These are phyloP conservation scores for Theobroma cacao DNA, from an alignment of 345 rosid genomes.

Conservation along the genomic window DNA sequence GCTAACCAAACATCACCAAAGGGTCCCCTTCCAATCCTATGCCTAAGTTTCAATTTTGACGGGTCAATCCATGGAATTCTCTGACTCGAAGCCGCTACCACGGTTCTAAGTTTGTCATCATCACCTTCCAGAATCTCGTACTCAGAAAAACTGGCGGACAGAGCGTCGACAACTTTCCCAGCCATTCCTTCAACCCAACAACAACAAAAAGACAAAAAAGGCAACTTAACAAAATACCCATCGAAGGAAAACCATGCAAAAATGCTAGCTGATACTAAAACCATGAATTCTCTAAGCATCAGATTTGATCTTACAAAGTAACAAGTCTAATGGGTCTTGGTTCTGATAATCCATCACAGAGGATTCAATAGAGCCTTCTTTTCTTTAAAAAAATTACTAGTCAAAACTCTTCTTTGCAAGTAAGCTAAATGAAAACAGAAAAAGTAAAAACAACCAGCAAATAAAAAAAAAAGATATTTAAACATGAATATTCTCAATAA, in stretches of 20 bases:
- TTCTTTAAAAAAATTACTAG: background rate
- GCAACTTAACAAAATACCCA: background rate
- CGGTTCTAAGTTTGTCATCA: slow-evolving; percentile 51
- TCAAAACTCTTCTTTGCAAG: background rate
- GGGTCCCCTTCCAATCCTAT: slow-evolving; percentile 90
- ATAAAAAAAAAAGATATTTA: background rate
- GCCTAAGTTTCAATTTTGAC: slow-evolving; percentile 61
- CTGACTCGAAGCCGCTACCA: slow-evolving; percentile 45
- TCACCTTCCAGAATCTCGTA: slow-evolving; percentile 70
- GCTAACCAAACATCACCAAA: slow-evolving; percentile 97
- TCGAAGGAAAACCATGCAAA: background rate
- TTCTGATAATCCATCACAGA: background rate
- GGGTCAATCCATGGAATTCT: slow-evolving; percentile 72
- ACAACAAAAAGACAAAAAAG: background rate
- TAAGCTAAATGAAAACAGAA: background rate
- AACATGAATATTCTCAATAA: background rate
- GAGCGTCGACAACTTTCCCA: slow-evolving; percentile 45
- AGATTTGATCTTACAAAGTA: background rate
- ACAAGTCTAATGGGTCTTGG: background rate
- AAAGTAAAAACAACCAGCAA: background rate
- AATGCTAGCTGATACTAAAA: background rate
- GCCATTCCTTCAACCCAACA: slow-evolving; percentile 48
- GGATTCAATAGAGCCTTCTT: background rate
- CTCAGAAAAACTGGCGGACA: slow-evolving; percentile 49
- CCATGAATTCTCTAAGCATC: background rate